Conservation (phyloP, 2,329 filamentous ascomycete genomes). For the Aschersonia sp. region DNA sequence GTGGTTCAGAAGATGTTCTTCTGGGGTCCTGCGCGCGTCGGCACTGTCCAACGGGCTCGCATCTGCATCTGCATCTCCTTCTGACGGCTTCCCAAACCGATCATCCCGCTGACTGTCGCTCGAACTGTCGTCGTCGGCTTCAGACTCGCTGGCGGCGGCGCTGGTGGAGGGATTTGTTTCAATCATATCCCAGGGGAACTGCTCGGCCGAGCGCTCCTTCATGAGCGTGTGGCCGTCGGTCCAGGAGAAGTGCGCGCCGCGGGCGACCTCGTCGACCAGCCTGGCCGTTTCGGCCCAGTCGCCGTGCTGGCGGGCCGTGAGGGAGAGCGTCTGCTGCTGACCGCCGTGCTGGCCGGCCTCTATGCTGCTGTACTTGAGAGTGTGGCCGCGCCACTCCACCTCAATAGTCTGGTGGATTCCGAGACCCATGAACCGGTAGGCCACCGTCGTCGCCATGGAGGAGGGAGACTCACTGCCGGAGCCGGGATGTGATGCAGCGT, state of each 20-base stretch:
- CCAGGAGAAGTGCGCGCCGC: conserved; percentile 19
- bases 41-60: too few species aligned
- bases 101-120: background rate
- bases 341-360: conserved; percentile 36
- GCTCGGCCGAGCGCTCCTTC: conserved; percentile 12
- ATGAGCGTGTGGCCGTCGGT: conserved; percentile 14
- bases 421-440: conserved; percentile 31
- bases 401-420: conserved; percentile 34
- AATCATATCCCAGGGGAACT: conserved; percentile 13
- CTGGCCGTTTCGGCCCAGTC: conserved; percentile 5
- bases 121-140: too few species aligned
- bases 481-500: background rate
- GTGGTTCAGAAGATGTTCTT: too few species aligned
- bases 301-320: conserved; percentile 12
- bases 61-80: too few species aligned
- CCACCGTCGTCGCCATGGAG: conserved; percentile 9
- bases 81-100: too few species aligned
- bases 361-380: conserved; percentile 34
- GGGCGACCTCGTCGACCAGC: conserved; percentile 15
- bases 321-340: conserved; percentile 32
- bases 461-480: too few species aligned
- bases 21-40: too few species aligned
- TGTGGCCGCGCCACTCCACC: conserved; percentile 26
- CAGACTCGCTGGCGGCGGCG: background rate
- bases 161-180: conserved; percentile 5